Base-by-base conservation (phyloP, 345 rosid species). In the Brassica carinata region DNA sequence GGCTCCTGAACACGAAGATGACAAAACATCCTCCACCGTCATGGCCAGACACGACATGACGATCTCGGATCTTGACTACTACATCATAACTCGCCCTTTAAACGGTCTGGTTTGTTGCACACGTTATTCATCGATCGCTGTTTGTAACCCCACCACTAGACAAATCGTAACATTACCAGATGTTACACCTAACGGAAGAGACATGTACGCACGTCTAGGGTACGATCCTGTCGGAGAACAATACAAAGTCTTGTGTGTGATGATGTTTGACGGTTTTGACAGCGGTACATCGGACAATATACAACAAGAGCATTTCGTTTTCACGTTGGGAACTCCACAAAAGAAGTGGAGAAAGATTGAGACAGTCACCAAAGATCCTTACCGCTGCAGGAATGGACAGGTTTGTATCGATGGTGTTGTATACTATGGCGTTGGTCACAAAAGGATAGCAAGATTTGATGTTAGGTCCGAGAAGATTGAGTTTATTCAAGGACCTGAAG, bases 31-130 rank as follows among this genome's bases (percentile, higher is more conserved):
- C 34, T 19, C 75, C 5, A 23, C 55, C 59, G 36, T 5, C 4
- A 5, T 19, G 9, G 57, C 76, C 5, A 72, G 76, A 59, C 76
- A 59, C 26, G 76, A 72, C 76, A 59, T 72, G 76, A 59, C 76
- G 19, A 36, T 72, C 67, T 59, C 55, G 4, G 67, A 61, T 26
- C 31, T 11, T 0, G n/a, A 11, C n/a, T 27, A 26, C 33, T 0
- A 38, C 40, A 73, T 62, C 61, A 26, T 0, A 73, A 23, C 58
- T 73, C 68, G n/a, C n/a, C 68, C 69, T 36, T 26, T 73, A 2
- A 62, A 73, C 69, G 77, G 77, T 5, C 34, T 73, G 30, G 14
- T 59, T 59, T 59, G 64, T 23, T 59, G 64, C 64, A 23, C 2
- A 23, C 64, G 14, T 59, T 30, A 5, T 23, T 19, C 69, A 19